phyloP scores from a whole-genome alignment of 257 asterid species.

The Hygrophila difformis region DNA sequence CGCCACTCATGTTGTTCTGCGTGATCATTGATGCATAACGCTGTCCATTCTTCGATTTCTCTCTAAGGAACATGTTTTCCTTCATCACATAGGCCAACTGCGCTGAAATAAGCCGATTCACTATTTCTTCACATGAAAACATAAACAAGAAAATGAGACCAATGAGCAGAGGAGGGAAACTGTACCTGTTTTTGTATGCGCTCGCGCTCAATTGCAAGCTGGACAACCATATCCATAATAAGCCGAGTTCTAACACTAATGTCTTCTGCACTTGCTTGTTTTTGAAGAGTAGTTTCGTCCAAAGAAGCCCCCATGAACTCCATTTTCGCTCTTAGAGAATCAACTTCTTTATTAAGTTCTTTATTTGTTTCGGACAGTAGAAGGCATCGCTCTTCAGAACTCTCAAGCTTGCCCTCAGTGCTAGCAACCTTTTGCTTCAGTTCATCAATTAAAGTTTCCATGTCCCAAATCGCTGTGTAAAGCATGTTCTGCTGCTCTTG shows the following conservation, averaged over 20 bases:
- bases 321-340: conserved; percentile 33
- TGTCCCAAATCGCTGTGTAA: conserved; percentile 91
- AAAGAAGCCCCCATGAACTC: conserved; percentile 43
- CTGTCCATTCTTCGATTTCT: conserved; percentile 23
- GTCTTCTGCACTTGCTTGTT: conserved; percentile 48
- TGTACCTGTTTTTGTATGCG: conserved; percentile 64
- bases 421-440: conserved; percentile 64
- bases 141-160: background rate
- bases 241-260: conserved; percentile 41
- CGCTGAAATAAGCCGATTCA: conserved; percentile 17
- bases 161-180: background rate
- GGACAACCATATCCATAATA: conserved; percentile 65
- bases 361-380: conserved; percentile 47
- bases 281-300: conserved; percentile 41
- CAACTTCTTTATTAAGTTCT: conserved; percentile 54
- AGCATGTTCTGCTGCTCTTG: conserved; percentile 85
- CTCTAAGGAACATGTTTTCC: conserved; percentile 60
- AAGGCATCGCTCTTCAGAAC: conserved; percentile 51
- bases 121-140: background rate
- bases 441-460: conserved; percentile 92
- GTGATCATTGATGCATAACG: conserved; percentile 16
- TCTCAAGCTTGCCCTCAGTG: conserved; percentile 55
- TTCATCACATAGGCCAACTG: conserved; percentile 49
- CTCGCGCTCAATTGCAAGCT: conserved; percentile 65
- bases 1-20: conserved; percentile 15